Evolutionary conservation across 2,329 filamentous ascomycete species (phyloP).

Genomic region (Aspergillus chevalieri): DNA sequence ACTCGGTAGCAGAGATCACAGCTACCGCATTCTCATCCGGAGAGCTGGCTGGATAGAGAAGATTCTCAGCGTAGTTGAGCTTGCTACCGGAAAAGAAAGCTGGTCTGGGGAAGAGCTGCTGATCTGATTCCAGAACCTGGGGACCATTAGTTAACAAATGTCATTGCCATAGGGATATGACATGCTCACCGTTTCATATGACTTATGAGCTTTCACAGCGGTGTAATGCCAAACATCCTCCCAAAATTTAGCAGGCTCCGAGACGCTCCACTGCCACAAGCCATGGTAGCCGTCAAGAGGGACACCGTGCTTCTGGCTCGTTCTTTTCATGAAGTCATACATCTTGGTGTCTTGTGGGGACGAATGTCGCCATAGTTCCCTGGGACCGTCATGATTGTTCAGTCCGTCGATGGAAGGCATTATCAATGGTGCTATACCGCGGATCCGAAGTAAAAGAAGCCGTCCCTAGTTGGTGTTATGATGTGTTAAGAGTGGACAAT

Average conservation of each 20-base stretch:
- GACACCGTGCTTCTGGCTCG: conserved; percentile 63
- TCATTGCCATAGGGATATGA: neutral
- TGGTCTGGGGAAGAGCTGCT: conserved; percentile 78
- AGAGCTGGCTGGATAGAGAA: conserved; percentile 67
- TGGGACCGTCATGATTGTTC: conserved; percentile 9
- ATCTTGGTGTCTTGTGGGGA: conserved; percentile 63
- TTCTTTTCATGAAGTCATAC: conserved; percentile 62
- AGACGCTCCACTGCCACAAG: conserved; percentile 81
- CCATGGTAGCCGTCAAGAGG: conserved; percentile 61
- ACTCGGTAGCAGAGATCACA: conserved; percentile 76
- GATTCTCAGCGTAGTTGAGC: conserved; percentile 92
- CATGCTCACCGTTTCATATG: conserved; percentile 41
- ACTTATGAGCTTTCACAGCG: conserved; percentile 62
- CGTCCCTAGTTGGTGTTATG: neutral
- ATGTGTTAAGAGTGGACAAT: neutral
- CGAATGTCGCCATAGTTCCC: conserved; percentile 66
- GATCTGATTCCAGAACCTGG: conserved; percentile 62
- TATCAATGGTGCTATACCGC: neutral
- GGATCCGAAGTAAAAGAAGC: neutral
- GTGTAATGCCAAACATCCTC: conserved; percentile 77
- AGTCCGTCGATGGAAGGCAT: conserved; percentile 1
- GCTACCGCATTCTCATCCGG: conserved; percentile 57
- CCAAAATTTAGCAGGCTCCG: conserved; percentile 73
- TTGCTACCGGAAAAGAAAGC: conserved; percentile 73
- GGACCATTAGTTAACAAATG: neutral